Evolutionary conservation across 225 moss, liverwort and hornwort species (phyloP).

Genomic region (Marchantia paleacea): DNA sequence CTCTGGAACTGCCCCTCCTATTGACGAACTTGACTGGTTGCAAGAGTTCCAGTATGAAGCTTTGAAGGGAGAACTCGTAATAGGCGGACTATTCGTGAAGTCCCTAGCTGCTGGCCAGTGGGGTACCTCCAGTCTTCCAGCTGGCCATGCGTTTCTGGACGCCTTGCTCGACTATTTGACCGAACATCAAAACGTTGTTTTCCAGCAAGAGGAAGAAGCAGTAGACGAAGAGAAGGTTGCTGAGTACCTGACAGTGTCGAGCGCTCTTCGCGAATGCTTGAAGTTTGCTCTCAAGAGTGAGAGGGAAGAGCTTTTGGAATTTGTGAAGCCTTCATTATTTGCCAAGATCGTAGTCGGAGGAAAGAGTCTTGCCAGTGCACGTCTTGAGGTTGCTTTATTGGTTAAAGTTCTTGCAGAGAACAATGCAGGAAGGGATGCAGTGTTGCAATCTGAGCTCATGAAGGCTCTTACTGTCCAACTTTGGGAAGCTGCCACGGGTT

Average conservation of each 20-base stretch:
- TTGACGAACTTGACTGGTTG: constrained; percentile 86
- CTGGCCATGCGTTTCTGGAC: constrained; percentile 75
- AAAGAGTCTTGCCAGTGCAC: constrained; percentile 51
- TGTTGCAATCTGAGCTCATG: constrained; percentile 77
- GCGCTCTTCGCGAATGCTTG: constrained; percentile 75
- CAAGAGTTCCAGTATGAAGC: constrained; percentile 73
- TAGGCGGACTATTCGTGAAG: constrained; percentile 84
- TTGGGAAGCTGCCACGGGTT: constrained; percentile 69
- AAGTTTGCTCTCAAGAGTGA: constrained; percentile 76
- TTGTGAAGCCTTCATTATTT: constrained; percentile 55
- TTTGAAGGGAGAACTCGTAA: constrained; percentile 75
- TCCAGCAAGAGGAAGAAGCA: constrained; percentile 23
- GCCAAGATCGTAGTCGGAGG: constrained; percentile 52
- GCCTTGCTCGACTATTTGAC: constrained; percentile 69
- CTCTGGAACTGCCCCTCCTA: constrained; percentile 59
- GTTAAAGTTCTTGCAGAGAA: constrained; percentile 76
- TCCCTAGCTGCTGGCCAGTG: constrained; percentile 80
- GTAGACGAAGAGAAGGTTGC: constrained; percentile 41
- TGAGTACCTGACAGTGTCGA: constrained; percentile 61
- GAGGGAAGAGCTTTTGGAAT: constrained; percentile 64
- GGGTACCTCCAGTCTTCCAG: constrained; percentile 78
- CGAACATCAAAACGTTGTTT: constrained; percentile 50
- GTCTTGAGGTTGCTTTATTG: constrained; percentile 62
- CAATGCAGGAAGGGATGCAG: constrained; percentile 56
- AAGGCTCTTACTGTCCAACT: constrained; percentile 63